Percentiles rank a stretch among this genome's conserved stretches.
Evolutionary conservation across 352 stramenopile species (phyloP).

Genomic region (Globisporangium recalcitrans): DNA sequence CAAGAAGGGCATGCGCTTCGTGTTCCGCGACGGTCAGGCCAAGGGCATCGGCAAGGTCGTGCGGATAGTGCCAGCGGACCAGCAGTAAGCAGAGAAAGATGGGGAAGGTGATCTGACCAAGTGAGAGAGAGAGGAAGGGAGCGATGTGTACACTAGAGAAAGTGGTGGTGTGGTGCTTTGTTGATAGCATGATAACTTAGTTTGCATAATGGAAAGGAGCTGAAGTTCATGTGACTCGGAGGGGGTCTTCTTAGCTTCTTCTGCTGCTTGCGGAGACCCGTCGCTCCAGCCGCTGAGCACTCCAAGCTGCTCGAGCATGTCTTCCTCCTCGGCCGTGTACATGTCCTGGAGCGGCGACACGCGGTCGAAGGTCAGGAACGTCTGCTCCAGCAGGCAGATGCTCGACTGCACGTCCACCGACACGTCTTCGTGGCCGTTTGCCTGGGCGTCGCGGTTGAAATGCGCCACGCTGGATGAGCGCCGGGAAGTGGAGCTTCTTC

Average conservation of each 20-base stretch:
- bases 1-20: slow-evolving; percentile 93
- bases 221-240: not conserved
- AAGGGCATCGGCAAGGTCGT: slow-evolving; percentile 95
- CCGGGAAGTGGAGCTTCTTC: slow-evolving; percentile 27
- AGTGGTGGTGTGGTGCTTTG: not conserved
- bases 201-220: not conserved
- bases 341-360: slow-evolving; percentile 64
- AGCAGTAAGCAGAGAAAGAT: slow-evolving; percentile 8
- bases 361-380: slow-evolving; percentile 48
- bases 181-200: slow-evolving; percentile 1
- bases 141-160: slow-evolving; percentile 18
- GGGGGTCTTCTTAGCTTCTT: not conserved
- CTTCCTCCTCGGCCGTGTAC: slow-evolving; percentile 73
- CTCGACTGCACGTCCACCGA: slow-evolving; percentile 63
- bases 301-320: slow-evolving; percentile 55
- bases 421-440: slow-evolving; percentile 29
- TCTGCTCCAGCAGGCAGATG: slow-evolving; percentile 62
- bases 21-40: slow-evolving; percentile 97
- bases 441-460: slow-evolving; percentile 26
- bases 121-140: not conserved
- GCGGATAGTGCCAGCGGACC: slow-evolving; percentile 47
- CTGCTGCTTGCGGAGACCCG: not conserved
- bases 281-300: slow-evolving; percentile 19
- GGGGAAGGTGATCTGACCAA: not conserved
- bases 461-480: slow-evolving; percentile 33